Percentiles rank a stretch among this genome's conserved stretches.
Evolutionary conservation across 306 rosid species (phyloP).

Genomic region (Cicer bijugum): DNA sequence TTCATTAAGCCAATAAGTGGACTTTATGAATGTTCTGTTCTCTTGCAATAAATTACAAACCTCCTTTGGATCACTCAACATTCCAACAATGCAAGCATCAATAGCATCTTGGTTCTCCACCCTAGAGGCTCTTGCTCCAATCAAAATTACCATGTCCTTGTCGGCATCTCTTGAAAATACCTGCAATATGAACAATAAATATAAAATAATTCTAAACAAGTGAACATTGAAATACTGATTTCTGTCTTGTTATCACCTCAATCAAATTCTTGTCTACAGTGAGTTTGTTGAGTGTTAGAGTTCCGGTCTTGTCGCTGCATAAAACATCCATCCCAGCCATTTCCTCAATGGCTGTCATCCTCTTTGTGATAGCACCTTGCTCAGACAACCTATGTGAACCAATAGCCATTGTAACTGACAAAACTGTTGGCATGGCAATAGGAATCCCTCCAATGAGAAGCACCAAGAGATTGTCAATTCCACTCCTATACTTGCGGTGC

Average conservation of each 20-base stretch:
- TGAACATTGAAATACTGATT: not conserved
- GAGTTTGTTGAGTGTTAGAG: conserved; percentile 86
- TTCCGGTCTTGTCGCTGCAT: conserved; percentile 92
- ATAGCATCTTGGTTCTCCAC: conserved; percentile 94
- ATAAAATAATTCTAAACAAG: not conserved
- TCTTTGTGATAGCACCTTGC: conserved; percentile 95
- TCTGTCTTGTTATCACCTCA: conserved; percentile 53
- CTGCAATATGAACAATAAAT: conserved; percentile 40
- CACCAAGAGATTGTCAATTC: conserved; percentile 87
- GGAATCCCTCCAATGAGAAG: conserved; percentile 96
- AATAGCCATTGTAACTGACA: conserved; percentile 97
- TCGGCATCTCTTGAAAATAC: conserved; percentile 66
- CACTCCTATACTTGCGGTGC: conserved; percentile 68
- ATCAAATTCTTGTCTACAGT: conserved; percentile 76
- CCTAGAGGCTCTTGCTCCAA: conserved; percentile 89
- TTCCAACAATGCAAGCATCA: conserved; percentile 92
- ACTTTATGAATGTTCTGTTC: not conserved
- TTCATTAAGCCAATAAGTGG: too few species aligned
- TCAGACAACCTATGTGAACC: conserved; percentile 83
- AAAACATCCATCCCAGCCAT: conserved; percentile 97
- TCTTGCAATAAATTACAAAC: conserved; percentile 39
- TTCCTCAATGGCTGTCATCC: conserved; percentile 97
- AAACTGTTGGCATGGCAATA: conserved; percentile 93
- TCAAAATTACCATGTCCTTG: conserved; percentile 61
- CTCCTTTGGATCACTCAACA: conserved; percentile 96